Evolutionary conservation across 2,329 filamentous ascomycete species (phyloP), one percentile per base, ranked within the genome.

Genomic region (Penicillium fuscoglaucum): DNA sequence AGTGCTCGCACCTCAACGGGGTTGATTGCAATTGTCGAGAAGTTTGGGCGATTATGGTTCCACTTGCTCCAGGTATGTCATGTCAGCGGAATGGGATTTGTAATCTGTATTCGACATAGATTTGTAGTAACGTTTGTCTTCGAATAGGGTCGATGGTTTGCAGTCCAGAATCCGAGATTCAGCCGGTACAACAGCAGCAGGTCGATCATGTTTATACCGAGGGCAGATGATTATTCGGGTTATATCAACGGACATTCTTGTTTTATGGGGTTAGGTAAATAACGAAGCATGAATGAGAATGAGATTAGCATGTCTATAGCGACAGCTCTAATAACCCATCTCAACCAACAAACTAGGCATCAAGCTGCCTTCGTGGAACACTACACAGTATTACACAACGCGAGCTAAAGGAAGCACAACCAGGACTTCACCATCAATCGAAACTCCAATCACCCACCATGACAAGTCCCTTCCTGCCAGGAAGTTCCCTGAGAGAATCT

Each of bases 1-100:
- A 50, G n/a, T 55, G 53, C 9, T 31, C 46, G 3, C 53, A 55
- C 21, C 12, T 51, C 17, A 17, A 41, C 13, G 39, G 45, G 1
- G 28, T 17, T 7, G 46, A 55, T 44, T 55, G 53, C 10, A 26
- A 26, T 43, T 55, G 53, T 21, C 53, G 46, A 13, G 53, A 55
- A 12, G 29, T 51, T 24, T 51, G 53, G 53, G 53, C 53, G 1
- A 29, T 55, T 17, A 55, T 51, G 53, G 53, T 55, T 33, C 53
- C 46, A 8, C 53, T 55, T 44, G 29, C 29, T n/a, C 51, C 51
- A 51, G 53, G 53, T 55, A 51, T 21, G 40, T 29, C 15, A 21
- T 49, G n/a, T 19, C 33, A 50, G 19, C n/a, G 17, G 17, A 37
- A 39, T 15, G 15, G 15, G n/a, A 12, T 33, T 19, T n/a, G n/a